These are phyloP conservation scores for Rhodotorula glutinis DNA, from an alignment of 1,284 basidiomycete species.

Conservation along the genomic window DNA sequence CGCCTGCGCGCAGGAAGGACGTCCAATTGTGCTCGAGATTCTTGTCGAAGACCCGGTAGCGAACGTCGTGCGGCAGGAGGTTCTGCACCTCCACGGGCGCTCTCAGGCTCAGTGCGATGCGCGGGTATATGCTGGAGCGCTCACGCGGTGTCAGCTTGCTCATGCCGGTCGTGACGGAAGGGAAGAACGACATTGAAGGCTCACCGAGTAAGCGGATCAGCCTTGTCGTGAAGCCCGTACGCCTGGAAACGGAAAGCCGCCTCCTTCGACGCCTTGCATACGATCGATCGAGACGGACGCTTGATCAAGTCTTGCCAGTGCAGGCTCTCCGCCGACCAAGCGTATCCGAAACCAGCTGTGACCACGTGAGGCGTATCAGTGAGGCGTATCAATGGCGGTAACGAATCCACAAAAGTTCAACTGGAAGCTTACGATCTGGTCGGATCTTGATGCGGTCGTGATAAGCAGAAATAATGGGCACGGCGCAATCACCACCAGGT, in stretches of 20 bases:
- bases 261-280: conserved; percentile 83
- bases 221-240: conserved; percentile 75
- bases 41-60: conserved; percentile 94
- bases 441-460: conserved; percentile 80
- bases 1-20: conserved; percentile 89
- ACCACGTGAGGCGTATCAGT: neutral
- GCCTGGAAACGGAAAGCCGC: conserved; percentile 95
- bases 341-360: conserved; percentile 87
- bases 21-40: conserved; percentile 76
- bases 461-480: conserved; percentile 88
- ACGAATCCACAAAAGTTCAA: no score
- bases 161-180: no score
- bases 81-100: conserved; percentile 97
- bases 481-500: conserved; percentile 81
- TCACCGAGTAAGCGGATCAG: conserved; percentile 57
- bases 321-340: conserved; percentile 79
- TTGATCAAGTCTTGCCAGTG: conserved; percentile 85
- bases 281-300: conserved; percentile 74
- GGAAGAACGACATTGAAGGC: conserved; percentile 52
- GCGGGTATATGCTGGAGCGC: conserved; percentile 68
- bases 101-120: conserved; percentile 79
- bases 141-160: neutral
- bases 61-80: conserved; percentile 88
- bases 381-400: conserved; percentile 2
- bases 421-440: conserved; percentile 72